phyloP scores from a whole-genome alignment of 768 basidiomycete genomes.

The Tricholoma matsutake region DNA sequence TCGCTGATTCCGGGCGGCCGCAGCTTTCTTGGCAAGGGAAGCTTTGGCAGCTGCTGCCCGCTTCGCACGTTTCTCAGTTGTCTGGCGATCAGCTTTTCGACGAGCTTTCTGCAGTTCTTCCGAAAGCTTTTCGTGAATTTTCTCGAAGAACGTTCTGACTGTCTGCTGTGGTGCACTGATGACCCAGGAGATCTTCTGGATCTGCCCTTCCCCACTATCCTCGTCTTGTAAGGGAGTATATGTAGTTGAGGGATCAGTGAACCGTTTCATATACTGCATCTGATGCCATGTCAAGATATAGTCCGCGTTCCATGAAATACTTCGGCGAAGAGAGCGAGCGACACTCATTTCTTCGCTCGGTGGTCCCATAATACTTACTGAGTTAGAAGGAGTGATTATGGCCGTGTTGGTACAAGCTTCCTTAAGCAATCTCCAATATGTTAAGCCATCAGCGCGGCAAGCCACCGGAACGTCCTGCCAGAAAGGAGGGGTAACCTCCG shows the following conservation, averaged over 20 bases:
- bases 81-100: constrained; percentile 31
- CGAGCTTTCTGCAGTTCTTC: constrained; percentile 43
- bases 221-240: constrained; percentile 48
- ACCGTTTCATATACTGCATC: constrained; percentile 57
- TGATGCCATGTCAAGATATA: constrained; percentile 71
- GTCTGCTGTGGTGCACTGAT: constrained; percentile 52
- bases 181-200: constrained; percentile 50
- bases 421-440: constrained; percentile 59
- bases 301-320: constrained; percentile 54
- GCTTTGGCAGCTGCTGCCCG: constrained; percentile 45
- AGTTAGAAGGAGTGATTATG: constrained; percentile 18
- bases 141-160: constrained; percentile 43
- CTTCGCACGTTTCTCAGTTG: constrained; percentile 30
- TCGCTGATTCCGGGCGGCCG: constrained; percentile 54
- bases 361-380: constrained; percentile 20
- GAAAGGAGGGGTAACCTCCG: constrained; percentile 49
- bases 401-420: constrained; percentile 41
- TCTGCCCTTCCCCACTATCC: constrained; percentile 34
- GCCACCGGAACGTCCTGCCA: constrained; percentile 48
- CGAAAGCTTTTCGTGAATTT: constrained; percentile 35
- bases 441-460: constrained; percentile 35
- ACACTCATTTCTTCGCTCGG: constrained; percentile 27
- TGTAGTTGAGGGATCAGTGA: constrained; percentile 39
- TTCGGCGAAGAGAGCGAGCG: constrained; percentile 53
- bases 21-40: constrained; percentile 59